Evolutionary conservation across 1,284 basidiomycete species (phyloP), one percentile per base, ranked within the genome.

Genomic region (Pseudozyma flocculosa): DNA sequence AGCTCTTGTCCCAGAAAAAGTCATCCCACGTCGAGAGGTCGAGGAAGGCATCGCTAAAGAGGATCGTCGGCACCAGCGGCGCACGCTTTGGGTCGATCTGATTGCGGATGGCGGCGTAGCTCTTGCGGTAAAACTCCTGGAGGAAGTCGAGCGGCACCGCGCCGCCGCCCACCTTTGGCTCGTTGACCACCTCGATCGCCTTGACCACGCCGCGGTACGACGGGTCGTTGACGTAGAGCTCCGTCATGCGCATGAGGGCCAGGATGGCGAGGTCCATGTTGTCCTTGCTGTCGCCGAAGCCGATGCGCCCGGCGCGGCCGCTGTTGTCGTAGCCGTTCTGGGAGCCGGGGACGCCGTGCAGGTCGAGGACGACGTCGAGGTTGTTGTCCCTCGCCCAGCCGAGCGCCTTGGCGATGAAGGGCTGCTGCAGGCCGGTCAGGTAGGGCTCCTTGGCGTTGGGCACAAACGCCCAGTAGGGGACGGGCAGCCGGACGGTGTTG

Each of bases 291-390:
- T 23, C 39, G 39, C 24, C 43, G 37, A 43, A 58, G 32, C 43
- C 34, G 40, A 46, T 40, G 3, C 23, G 14, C 2, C 52, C 52
- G 9, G 36, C 17, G 15, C 45, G 81, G 0, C 88, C 88, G 39
- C 87, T 88, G 74, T 90, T 88, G 29, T 83, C 80, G 69, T 88
- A 85, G 13, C 86, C 80, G 43, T 78, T 78, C 45, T 76, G 87
- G 67, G 85, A 86, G 15, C 87, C 87, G 41, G 84, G 82, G 14
- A 86, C 86, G 30, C 86, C 87, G 72, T 89, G 88, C 29, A 89
- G 76, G 70, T 90, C 88, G 44, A 89, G 80, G n/a, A 89, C 80
- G 24, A 90, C 87, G 39, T 87, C 87, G 29, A 90, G 82, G 3
- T 84, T 84, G 64, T 81, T 80, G 40, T 84, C 79, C 10, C 78